A percentile compares a stretch with the other conserved stretches of the same genome.
These are phyloP conservation scores for Bipolaris oryzae DNA, from an alignment of 2,329 filamentous ascomycete species.

Conservation along the genomic window DNA sequence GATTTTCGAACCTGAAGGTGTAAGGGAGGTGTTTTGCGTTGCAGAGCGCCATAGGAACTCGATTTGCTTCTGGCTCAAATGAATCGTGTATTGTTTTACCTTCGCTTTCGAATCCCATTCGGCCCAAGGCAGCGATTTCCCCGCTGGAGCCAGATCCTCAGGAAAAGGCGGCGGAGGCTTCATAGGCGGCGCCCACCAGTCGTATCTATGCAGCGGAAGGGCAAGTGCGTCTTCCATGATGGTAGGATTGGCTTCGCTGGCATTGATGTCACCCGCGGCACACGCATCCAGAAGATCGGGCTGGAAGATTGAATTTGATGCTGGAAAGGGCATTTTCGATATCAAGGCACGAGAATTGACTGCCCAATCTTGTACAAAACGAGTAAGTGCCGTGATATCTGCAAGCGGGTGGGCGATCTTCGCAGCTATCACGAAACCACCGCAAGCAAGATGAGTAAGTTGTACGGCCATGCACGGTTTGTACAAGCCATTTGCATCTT, in stretches of 20 bases:
- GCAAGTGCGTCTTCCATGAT: conserved; percentile 4
- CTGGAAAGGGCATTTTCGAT: not conserved
- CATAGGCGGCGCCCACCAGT: conserved; percentile 17
- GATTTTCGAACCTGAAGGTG: not conserved
- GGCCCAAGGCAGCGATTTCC: conserved; percentile 11
- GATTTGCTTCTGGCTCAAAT: conserved; percentile 8
- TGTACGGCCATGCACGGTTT: conserved; percentile 16
- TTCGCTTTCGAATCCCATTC: conserved; percentile 9
- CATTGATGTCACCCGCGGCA: conserved; percentile 9
- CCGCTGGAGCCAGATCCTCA: conserved; percentile 1
- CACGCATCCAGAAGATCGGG: not conserved
- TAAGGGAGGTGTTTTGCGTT: not conserved
- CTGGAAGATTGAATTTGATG: not conserved
- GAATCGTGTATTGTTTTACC: conserved; percentile 11
- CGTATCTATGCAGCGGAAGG: conserved; percentile 14
- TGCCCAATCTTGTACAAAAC: conserved; percentile 12
- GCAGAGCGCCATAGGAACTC: conserved; percentile 5
- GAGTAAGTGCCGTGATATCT: conserved; percentile 12
- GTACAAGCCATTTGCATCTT: conserved; percentile 1
- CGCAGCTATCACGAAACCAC: conserved; percentile 8
- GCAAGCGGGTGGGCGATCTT: conserved; percentile 17
- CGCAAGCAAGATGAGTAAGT: conserved; percentile 8
- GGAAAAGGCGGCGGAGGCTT: conserved; percentile 11
- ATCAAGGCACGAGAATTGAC: conserved; percentile 7
- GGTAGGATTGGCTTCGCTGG: not conserved